phyloP scores from a whole-genome alignment of 192 early-diverging fungal genomes.

The Coemansia sp. region DNA sequence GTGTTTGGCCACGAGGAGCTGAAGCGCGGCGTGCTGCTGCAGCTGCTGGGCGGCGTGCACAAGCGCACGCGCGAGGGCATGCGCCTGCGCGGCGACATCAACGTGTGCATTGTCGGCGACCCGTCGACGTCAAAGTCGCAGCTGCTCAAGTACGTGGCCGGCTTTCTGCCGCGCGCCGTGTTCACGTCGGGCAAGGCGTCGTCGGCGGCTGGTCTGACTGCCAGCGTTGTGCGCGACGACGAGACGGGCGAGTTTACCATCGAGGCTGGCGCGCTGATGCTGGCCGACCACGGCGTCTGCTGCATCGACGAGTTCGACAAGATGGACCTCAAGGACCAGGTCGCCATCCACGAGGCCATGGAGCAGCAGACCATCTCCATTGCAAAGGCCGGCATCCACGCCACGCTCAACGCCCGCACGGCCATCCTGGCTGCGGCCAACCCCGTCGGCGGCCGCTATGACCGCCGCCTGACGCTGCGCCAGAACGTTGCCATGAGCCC shows the following conservation, averaged over 20 bases:
- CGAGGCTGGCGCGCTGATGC: slow-evolving; percentile 95
- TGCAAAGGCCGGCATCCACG: slow-evolving; percentile 95
- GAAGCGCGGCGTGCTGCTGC: slow-evolving; percentile 92
- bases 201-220: slow-evolving; percentile 93
- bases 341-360: slow-evolving; percentile 99
- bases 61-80: slow-evolving; percentile 91
- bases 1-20: slow-evolving; percentile 94
- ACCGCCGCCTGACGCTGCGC: slow-evolving; percentile 89
- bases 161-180: slow-evolving; percentile 86
- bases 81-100: slow-evolving; percentile 94
- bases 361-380: slow-evolving; percentile 97
- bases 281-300: slow-evolving; percentile 98
- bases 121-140: slow-evolving; percentile 95
- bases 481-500: slow-evolving; percentile 97
- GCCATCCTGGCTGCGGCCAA: slow-evolving; percentile 97
- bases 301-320: slow-evolving; percentile 99
- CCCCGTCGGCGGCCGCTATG: slow-evolving; percentile 92
- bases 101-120: slow-evolving; percentile 96
- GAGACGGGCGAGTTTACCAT: slow-evolving; percentile 98
- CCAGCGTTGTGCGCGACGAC: slow-evolving; percentile 86
- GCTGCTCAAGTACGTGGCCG: slow-evolving; percentile 77
- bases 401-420: slow-evolving; percentile 90
- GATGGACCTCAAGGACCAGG: slow-evolving; percentile 95
- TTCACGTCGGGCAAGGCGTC: slow-evolving; percentile 86
- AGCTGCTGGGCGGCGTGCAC: slow-evolving; percentile 94